Evolutionary conservation across 257 asterid genomes (phyloP), one percentile per base, ranked within the genome.

Genomic region (Forsythia suspensa): DNA sequence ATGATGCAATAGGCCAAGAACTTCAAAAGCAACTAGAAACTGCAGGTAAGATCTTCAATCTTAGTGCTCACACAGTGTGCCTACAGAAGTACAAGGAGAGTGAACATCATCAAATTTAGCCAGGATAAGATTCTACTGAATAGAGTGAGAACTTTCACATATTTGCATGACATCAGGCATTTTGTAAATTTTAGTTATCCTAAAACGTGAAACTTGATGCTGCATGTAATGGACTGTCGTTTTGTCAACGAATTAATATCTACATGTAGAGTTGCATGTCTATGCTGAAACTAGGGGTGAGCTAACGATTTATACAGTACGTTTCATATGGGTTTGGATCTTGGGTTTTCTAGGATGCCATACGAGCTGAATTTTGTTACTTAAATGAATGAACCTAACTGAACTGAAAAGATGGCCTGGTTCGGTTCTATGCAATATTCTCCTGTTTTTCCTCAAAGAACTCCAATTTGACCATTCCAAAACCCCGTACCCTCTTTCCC

Each of bases 11-110:
- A 15, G 99, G 97, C 71, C 96, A 93, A 81, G 99, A 93, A 84
- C 94, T 95, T 48, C 97, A 93, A 72, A 92, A 89, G 87, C 98
- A 95, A 80, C 87, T 92, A 55, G 97, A 95, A 85, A 94, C 96
- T 81, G 97, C 98, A 83, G 98, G 98, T 89, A 82, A 77, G 80
- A 68, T 82, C 61, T 73, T 40, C 52, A 20, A 16, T 24, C 38
- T 16, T 59, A 51, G 37, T 8, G 11, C 65, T 67, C 21, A 52
- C 8, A 40, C 21, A 57, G 4, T 6, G 34, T n/a, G 66, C 5
- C 34, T 6, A 5, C 8, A 37, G 36, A 29, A 37, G 42, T 21
- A 36, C 37, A 18, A 29, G 34, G 34, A 29, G 34, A 29, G 34
- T 29, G 34, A 29, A 29, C 34, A 29, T 29, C 34, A 29, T 29